Base-by-base conservation (phyloP, 495 filamentous ascomycete species). In the Peziza echinospora region DNA sequence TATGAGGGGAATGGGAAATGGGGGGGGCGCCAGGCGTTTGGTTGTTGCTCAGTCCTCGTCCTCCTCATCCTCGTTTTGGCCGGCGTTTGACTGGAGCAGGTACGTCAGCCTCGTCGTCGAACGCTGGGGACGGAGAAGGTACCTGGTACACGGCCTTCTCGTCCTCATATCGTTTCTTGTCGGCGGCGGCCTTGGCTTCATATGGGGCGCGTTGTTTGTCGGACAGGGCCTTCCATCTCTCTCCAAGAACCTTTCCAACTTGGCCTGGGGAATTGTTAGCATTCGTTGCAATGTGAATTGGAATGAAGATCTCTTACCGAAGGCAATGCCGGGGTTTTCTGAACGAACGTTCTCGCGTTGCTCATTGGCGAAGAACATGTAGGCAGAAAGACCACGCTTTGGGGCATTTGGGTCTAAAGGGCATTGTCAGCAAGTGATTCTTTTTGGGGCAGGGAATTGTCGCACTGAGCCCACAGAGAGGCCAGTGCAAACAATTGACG, bases 291-390 rank as follows among this genome's bases (percentile, higher is more conserved):
- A 23, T 21, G 9, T 6, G n/a, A 17, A 21, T 26, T 19, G 17
- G 6, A n/a, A 21, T 11, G 21, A 16, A 26, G 7, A 23, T 24
- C 41, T 54, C 71, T 50, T 78, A 93, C 84, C 89, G 65, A 99
- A 99, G 48, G 76, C 77, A 67, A 99, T 93, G 48, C 87, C 87
- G 5, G 91, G 87, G 72, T 99, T 96, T 66, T 99, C 89, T 61
- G 91, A 82, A 59, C 87, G 82, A 55, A 99, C 89, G 63, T 89
- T 92, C 55, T 96, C 89, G 55, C 89, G 85, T 65, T 93, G 81
- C 63, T 96, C 91, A 58, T 96, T 96, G 72, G 89, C 89, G 63
- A 99, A 99, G 76, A 96, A 99, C 89, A 99, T 99, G 76, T 99
- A 99, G 44, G 91, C 89, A 19, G 89, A 99, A 43, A 99, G 82